Evolutionary conservation across 2,329 filamentous ascomycete genomes (phyloP), one percentile per base, ranked within the genome.

Genomic region (Colletotrichum graminicola): DNA sequence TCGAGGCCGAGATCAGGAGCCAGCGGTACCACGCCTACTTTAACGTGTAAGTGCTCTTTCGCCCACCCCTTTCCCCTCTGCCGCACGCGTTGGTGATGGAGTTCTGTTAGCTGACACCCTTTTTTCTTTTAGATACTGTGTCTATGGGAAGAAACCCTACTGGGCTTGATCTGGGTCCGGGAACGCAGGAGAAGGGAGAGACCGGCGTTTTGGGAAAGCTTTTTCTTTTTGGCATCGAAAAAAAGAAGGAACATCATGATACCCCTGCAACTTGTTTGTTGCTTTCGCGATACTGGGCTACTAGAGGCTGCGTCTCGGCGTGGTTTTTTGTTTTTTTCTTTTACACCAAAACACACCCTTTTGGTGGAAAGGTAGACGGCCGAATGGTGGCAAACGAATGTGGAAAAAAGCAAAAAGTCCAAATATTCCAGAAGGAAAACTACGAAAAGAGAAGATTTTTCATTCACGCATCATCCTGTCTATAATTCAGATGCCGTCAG

Each of bases 1-100:
- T 80, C 6, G 76, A 76, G 45, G 76, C 75, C 55, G 79, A 80
- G 39, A 64, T 80, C 57, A 74, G 73, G 62, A 75, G 78, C 65
- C 76, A 75, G 18, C 70, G 66, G 11, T 75, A 78, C 2, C 80
- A 82, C 63, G 73, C 76, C 11, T 81, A 81, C 72, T 80, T 76
- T 72, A 79, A 80, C 21, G 77, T 82, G 80, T 82, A 74, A 78
- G 80, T 16, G 12, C 36, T 23, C 1, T 34, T 39, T 10, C n/a
- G 32, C 29, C 21, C 6, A 2, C 10, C 14, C 5, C 2, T 41
- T 41, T 41, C 8, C 41, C 10, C 39, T 2, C 39, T 16, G 2
- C 12, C 14, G 3, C 39, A 11, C 36, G 7, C 11, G 5, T 6
- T 14, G 12, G 36, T 10, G 10, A 39, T 39, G 1, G 3, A 8